Percentiles rank a stretch among this genome's conserved stretches.
These are phyloP conservation scores for Aquilaria sinensis DNA, from an alignment of 345 rosid species.

Conservation along the genomic window DNA sequence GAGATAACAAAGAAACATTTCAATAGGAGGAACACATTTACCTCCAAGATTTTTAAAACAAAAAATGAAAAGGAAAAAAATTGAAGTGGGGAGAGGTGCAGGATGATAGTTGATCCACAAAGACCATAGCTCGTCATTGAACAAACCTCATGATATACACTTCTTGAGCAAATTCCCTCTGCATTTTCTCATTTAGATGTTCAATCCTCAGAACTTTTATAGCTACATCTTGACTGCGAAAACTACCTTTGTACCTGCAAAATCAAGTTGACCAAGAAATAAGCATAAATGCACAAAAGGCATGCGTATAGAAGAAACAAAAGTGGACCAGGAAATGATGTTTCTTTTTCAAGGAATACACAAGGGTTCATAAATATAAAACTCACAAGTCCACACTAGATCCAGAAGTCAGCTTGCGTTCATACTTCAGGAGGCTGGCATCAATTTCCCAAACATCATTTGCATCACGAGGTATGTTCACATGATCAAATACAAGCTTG, in stretches of 20 bases:
- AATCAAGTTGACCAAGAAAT: constrained; percentile 7
- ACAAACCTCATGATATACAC: constrained; percentile 49
- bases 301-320: constrained; percentile 2
- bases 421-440: constrained; percentile 34
- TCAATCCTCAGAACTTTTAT: constrained; percentile 42
- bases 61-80: constrained; percentile 7
- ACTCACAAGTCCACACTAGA: constrained; percentile 45
- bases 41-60: not conserved
- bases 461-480: constrained; percentile 30
- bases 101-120: not conserved
- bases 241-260: constrained; percentile 46
- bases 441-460: constrained; percentile 62
- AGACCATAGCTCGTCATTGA: not conserved
- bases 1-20: constrained; percentile 3
- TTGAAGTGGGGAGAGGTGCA: not conserved
- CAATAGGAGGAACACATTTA: not conserved
- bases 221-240: constrained; percentile 47
- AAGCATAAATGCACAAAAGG: constrained; percentile 4
- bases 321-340: not conserved
- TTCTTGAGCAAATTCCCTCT: constrained; percentile 46
- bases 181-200: constrained; percentile 30
- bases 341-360: too few species aligned
- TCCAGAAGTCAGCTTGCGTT: constrained; percentile 37
- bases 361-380: constrained; percentile 1
- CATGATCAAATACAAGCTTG: constrained; percentile 16